Evolutionary conservation across 495 filamentous ascomycete genomes (phyloP), one percentile per base, ranked within the genome.

Genomic region (Talaromyces liani): DNA sequence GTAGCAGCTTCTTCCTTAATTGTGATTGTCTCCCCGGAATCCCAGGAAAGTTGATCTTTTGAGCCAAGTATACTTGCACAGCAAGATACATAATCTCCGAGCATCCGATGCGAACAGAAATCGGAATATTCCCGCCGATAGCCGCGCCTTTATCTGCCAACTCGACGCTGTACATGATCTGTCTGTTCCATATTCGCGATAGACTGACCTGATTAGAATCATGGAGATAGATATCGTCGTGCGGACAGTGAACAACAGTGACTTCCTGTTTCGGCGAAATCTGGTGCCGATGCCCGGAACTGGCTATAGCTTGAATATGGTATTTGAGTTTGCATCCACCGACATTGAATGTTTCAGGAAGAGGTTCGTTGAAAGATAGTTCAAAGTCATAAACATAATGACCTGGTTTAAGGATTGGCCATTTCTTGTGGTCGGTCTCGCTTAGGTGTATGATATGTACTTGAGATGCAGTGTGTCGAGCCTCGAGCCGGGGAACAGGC

Each of bases 151-250:
- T 62, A 22, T 41, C 45, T 8, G 39, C 20, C 24, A 62, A 22
- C 6, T 62, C 60, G 12, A 62, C 45, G 18, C 53, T 39, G 20
- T 62, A 62, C 24, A 36, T 14, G 10, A 62, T 62, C n/a, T 53
- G 60, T 25, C 18, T 51, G 25, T 62, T 62, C 60, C 60, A 62
- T n/a, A 49, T 54, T 5, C 60, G 39, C 27, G 60, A 49, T 4
- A 62, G 27, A 53, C 45, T 62, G 25, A 62, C 51, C 9, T 62
- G 60, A 20, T 36, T 49, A 0, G 29, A 25, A 1, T 62, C 60
- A 27, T 62, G 60, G 14, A 51, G 45, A 54, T 62, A 62, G 16
- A 62, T 18, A 18, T 62, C 60, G 6, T 62, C 60, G 16, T 58
- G 56, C 27, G 60, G 60, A 54, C 60, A 62, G 29, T 49, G 60